Conservation (phyloP, 345 rosid species). For the Populus alba region DNA sequence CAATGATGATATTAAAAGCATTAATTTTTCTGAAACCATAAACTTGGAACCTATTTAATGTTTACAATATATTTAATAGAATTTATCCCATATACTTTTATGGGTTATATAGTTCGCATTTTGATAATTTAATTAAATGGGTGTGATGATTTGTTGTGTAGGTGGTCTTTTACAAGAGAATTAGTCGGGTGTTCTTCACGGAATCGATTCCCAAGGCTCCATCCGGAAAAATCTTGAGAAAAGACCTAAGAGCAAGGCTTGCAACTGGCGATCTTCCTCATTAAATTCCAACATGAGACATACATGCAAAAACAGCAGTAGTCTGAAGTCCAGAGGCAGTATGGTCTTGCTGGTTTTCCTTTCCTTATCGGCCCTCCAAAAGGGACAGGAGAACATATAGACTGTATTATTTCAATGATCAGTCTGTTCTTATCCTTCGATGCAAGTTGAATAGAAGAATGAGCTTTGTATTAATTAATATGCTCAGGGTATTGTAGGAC, state of each 20-base stretch:
- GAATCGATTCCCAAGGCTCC: constrained; percentile 78
- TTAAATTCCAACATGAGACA: not conserved
- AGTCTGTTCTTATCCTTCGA: not conserved
- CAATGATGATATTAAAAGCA: too few species aligned
- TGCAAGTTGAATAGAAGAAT: not conserved
- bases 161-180: constrained; percentile 88
- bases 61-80: not conserved
- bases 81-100: not conserved
- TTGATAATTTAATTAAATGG: not conserved
- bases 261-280: constrained; percentile 34
- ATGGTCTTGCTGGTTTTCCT: not conserved
- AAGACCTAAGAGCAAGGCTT: constrained; percentile 59
- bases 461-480: not conserved
- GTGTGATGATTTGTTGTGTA: constrained; percentile 15
- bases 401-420: not conserved
- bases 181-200: constrained; percentile 56
- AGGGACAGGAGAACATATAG: not conserved
- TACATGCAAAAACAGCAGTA: not conserved
- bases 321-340: not conserved
- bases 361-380: not conserved
- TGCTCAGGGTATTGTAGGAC: too few species aligned
- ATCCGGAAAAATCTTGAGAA: constrained; percentile 82
- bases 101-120: not conserved
- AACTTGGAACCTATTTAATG: not conserved
- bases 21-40: too few species aligned